Base-by-base conservation (phyloP, 257 asterid species). In the Anisodus tanguticus region DNA sequence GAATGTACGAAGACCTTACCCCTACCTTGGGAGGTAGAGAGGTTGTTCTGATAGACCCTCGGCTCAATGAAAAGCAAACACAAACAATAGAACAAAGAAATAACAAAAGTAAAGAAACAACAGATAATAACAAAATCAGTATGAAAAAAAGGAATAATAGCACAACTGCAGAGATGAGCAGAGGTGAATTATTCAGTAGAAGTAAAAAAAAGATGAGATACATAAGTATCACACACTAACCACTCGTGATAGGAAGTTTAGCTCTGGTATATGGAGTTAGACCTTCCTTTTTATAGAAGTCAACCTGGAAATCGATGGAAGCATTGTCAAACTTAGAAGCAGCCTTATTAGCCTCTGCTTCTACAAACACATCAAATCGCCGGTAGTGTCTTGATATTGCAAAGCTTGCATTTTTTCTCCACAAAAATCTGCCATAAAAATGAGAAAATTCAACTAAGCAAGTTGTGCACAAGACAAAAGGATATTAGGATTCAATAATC, bases 291-390 rank as follows among this genome's bases (percentile, higher is more conserved):
- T 88, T 93, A 80, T 95, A 95, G 84, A 93, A 95, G 16, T 93
- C 98, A 57, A 91, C 89, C 92, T 95, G 99, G 90, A 94, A 94
- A 86, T 95, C 97, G 31, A 95, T 93, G 89, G 99, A 95, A 82
- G 95, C 84, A 82, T 95, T 94, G 43, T 93, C 93, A 45, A 92
- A 95, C 88, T 95, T 95, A 74, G 91, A 97, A 78, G 98, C 98
- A 71, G 93, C 97, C 87, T 95, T 95, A 83, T 95, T 95, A 80
- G 99, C 99, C 88, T 93, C 98, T 64, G 99, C 99, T 91, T 95
- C 99, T 63, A 88, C 91, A 88, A 95, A 93, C 82, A 91, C 97
- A 85, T 95, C 98, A 79, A 93, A 95, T 15, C 98, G 95, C 85
- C 83, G 93, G 60, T 93, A 95, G 84, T 95, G 99, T 88, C 97